phyloP scores from a whole-genome alignment of 495 filamentous ascomycete species.

The Podospora fimiseda region DNA sequence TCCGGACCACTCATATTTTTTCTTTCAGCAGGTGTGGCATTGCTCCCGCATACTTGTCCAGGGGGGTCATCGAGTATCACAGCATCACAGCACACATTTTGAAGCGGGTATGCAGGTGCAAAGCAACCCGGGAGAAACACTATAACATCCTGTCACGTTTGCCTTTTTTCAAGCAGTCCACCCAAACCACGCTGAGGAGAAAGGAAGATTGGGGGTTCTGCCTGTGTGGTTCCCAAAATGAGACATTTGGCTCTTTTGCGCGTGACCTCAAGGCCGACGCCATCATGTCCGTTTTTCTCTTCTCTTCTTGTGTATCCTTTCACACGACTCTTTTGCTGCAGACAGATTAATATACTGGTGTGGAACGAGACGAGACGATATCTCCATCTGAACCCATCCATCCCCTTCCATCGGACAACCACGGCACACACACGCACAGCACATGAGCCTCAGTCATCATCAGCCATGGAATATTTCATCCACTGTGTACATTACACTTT shows the following conservation, averaged over 20 bases:
- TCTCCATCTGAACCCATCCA: background rate
- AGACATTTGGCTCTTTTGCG: too few relatives aligned
- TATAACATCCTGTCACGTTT: background rate
- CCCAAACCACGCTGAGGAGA: too few relatives aligned
- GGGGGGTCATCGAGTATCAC: slow-evolving; percentile 10
- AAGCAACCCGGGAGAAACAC: slow-evolving; percentile 12
- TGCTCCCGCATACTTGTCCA: slow-evolving; percentile 16
- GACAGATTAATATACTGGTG: too few relatives aligned
- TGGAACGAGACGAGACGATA: too few relatives aligned
- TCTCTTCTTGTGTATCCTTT: too few relatives aligned
- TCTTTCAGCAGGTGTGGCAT: slow-evolving; percentile 18
- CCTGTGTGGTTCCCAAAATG: too few relatives aligned
- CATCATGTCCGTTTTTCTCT: too few relatives aligned
- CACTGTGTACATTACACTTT: background rate
- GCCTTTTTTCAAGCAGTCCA: too few relatives aligned
- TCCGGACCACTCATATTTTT: background rate
- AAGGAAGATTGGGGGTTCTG: too few relatives aligned
- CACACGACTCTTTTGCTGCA: too few relatives aligned
- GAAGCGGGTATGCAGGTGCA: slow-evolving; percentile 24
- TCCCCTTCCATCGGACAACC: background rate
- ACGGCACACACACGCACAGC: background rate
- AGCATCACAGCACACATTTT: too few relatives aligned
- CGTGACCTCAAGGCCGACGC: too few relatives aligned
- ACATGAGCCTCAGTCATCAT: background rate
- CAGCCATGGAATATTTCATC: background rate